These are phyloP conservation scores for Penicillium robsamsonii DNA, from an alignment of 495 filamentous ascomycete species.

Conservation along the genomic window DNA sequence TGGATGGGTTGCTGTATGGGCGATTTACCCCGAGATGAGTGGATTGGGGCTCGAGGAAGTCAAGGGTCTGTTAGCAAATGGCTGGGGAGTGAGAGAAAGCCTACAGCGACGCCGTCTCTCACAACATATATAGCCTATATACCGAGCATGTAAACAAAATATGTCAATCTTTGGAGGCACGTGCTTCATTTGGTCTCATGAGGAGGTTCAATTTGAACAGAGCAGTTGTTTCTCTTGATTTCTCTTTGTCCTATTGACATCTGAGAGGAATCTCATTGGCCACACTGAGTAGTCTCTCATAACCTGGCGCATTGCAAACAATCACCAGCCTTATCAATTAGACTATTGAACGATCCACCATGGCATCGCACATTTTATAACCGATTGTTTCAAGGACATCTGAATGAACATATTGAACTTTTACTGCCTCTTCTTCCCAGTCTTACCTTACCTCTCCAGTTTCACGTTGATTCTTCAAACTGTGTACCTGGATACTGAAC, in stretches of 20 bases:
- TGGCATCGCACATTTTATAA: not conserved
- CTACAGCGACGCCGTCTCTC: constrained; percentile 7
- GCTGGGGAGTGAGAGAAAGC: constrained; percentile 58
- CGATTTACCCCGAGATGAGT: constrained; percentile 81
- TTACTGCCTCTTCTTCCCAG: not conserved
- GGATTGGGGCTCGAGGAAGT: constrained; percentile 81
- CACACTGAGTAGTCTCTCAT: not conserved
- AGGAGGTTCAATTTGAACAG: not conserved
- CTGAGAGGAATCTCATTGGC: not conserved
- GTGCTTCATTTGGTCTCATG: not conserved
- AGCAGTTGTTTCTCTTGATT: not conserved
- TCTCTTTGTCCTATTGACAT: not conserved
- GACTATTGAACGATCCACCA: not conserved
- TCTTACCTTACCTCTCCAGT: not conserved
- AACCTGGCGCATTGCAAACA: not conserved
- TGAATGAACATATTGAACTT: not conserved
- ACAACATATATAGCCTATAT: not conserved
- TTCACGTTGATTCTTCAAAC: not conserved
- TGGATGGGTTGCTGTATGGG: constrained; percentile 66
- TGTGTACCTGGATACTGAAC: not conserved
- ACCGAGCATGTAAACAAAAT: not conserved
- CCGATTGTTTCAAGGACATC: not conserved
- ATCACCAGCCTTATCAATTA: not conserved
- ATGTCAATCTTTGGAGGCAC: not conserved
- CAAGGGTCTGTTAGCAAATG: constrained; percentile 66